Conservation (phyloP, 2,329 filamentous ascomycete species). For the Lizonia empirigonia region DNA sequence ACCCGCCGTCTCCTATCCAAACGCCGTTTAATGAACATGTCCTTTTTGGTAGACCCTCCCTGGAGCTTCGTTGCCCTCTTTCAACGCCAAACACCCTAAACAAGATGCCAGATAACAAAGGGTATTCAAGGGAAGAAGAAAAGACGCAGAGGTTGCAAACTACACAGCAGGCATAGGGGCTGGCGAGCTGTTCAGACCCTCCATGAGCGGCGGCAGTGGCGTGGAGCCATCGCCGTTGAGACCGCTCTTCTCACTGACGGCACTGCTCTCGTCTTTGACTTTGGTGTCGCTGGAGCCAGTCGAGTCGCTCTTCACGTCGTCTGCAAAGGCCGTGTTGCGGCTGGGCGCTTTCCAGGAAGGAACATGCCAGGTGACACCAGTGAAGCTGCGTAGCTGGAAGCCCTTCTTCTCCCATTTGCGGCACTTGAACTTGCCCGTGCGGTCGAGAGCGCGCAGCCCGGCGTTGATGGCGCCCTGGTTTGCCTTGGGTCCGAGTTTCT, state of each 20-base stretch:
- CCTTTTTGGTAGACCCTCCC: constrained; percentile 29
- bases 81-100: constrained; percentile 36
- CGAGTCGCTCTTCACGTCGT: constrained; percentile 64
- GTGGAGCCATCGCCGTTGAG: constrained; percentile 55
- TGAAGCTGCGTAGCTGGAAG: constrained; percentile 90
- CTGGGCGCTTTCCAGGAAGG: constrained; percentile 82
- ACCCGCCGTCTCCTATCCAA: constrained; percentile 21
- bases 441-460: constrained; percentile 89
- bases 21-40: constrained; percentile 18
- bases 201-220: constrained; percentile 51
- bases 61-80: constrained; percentile 23
- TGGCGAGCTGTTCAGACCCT: constrained; percentile 58
- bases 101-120: constrained; percentile 18
- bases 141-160: constrained; percentile 11
- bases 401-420: constrained; percentile 86
- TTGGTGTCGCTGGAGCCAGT: constrained; percentile 63
- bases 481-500: constrained; percentile 93
- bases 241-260: constrained; percentile 65
- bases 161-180: constrained; percentile 47
- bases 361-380: constrained; percentile 81
- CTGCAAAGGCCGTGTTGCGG: constrained; percentile 59
- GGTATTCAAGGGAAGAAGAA: constrained; percentile 9
- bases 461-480: constrained; percentile 98
- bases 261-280: constrained; percentile 63
- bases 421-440: constrained; percentile 81